Base-by-base conservation (phyloP, 805 yeast genomes). In the Zygoascus tannicola region DNA sequence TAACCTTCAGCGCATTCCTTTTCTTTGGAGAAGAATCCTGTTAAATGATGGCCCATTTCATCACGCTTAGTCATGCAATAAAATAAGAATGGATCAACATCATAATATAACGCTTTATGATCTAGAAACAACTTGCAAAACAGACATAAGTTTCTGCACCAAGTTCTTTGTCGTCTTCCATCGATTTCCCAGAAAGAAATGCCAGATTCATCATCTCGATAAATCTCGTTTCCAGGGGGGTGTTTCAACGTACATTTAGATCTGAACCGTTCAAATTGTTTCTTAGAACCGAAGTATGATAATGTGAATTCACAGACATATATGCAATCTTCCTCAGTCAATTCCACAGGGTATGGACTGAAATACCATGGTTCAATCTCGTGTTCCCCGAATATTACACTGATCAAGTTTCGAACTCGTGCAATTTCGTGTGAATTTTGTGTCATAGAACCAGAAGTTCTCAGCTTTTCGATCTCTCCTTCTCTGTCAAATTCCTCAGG, bases 351-450 rank as follows among this genome's bases (percentile, higher is more conserved):
- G 61, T 92, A 92, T 1, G 99, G 97, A 1, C 95, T 84, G 57
- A 92, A 92, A 64, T 92, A 92, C 99, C 99, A 92, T 2, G 99
- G 98, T 61, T 92, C 99, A 43, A 92, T 86, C 53, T 84, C 83
- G 62, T 80, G 86, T 50, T 81, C 82, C 1, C 98, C 99, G 65
- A 92, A 77, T 3, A 85, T 81, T 4, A 92, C 76, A 44, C 76
- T 73, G 38, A 75, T 70, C 50, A 92, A 70, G 58, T 92, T 92
- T 53, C 97, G 74, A 38, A 92, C 96, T 44, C 92, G 73, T 0
- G 97, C 87, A 20, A 90, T 84, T 57, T 90, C 97, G 45, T 73
- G 76, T 45, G 79, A 74, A 49, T 81, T 81, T 64, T 92, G 98
- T 8, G 92, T 84, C 97, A 92, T 92, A 0, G 97, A 88, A 2